These are phyloP conservation scores for Mrakia hoshinonis DNA, from an alignment of 768 basidiomycete species.

Conservation along the genomic window DNA sequence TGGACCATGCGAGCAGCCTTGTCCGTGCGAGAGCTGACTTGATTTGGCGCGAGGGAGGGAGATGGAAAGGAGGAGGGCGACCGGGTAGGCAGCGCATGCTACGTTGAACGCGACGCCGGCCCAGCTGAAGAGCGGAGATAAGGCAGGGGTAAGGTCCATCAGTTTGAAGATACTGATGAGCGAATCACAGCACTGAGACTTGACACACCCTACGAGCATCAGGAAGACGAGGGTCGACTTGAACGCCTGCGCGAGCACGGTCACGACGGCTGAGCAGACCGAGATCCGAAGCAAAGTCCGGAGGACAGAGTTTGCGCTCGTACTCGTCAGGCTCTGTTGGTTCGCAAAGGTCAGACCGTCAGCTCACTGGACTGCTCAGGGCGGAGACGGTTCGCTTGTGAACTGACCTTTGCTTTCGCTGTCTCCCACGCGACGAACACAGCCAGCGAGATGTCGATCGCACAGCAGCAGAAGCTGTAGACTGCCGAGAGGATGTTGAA, in stretches of 20 bases:
- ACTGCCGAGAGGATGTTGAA: not conserved
- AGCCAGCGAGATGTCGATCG: not conserved
- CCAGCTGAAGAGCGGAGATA: not conserved
- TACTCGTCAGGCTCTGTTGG: not conserved
- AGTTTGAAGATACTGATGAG: too few relatives aligned
- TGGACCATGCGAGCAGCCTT: too few relatives aligned
- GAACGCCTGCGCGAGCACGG: not conserved
- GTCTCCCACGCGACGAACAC: not conserved
- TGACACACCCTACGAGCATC: not conserved
- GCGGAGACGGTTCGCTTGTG: too few relatives aligned
- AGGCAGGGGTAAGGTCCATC: too few relatives aligned
- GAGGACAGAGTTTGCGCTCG: not conserved
- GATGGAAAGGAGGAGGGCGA: constrained; percentile 8
- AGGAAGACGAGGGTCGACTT: not conserved
- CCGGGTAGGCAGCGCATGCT: not conserved
- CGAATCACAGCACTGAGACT: too few relatives aligned
- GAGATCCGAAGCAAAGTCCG: not conserved
- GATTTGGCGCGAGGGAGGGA: not conserved
- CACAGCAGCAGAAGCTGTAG: constrained; percentile 1
- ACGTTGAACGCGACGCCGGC: not conserved
- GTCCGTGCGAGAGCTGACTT: too few relatives aligned
- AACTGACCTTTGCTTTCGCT: not conserved
- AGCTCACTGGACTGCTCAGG: too few relatives aligned
- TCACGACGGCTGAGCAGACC: not conserved
- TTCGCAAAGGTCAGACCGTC: not conserved